Percentiles rank a stretch among this genome's conserved stretches.
Evolutionary conservation across 1,139 yeast genomes (phyloP).

Genomic region (Yamadazyma dendronema): DNA sequence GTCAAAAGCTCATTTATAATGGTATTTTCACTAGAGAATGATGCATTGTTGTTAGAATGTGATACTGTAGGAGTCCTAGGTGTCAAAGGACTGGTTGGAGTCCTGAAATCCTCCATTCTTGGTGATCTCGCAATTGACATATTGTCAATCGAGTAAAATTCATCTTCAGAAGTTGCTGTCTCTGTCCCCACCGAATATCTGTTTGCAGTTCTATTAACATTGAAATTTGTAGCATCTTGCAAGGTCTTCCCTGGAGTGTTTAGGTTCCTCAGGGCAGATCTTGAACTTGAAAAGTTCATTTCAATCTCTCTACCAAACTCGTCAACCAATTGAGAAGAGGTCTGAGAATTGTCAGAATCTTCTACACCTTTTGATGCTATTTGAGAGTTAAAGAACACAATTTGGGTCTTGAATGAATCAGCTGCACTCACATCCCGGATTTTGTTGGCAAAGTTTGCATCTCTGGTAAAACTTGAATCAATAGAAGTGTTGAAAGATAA

Average conservation of each 20-base stretch:
- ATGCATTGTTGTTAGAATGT: constrained; percentile 13
- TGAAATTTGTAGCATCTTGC: neutral
- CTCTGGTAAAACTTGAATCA: constrained; percentile 9
- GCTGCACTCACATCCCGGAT: constrained; percentile 16
- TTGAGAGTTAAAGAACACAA: constrained; percentile 13
- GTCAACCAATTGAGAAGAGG: constrained; percentile 29
- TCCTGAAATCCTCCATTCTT: neutral
- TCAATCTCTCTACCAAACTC: constrained; percentile 33
- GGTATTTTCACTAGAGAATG: constrained; percentile 36
- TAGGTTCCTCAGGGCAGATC: neutral
- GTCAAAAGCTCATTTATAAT: constrained; percentile 23
- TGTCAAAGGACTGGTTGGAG: neutral
- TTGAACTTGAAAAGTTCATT: constrained; percentile 16
- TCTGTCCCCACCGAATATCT: constrained; percentile 8
- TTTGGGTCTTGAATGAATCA: constrained; percentile 15
- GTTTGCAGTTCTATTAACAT: constrained; percentile 6
- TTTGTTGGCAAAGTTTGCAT: constrained; percentile 11
- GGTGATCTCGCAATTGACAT: constrained; percentile 9
- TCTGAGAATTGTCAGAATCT: constrained; percentile 26
- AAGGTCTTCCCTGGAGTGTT: neutral
- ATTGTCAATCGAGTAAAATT: constrained; percentile 33
- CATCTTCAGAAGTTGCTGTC: constrained; percentile 26
- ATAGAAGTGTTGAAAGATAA: constrained; percentile 7
- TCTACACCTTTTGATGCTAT: constrained; percentile 9
- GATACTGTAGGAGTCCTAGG: neutral